Conservation (phyloP, 257 asterid species). For the Solanum peruvianum region DNA sequence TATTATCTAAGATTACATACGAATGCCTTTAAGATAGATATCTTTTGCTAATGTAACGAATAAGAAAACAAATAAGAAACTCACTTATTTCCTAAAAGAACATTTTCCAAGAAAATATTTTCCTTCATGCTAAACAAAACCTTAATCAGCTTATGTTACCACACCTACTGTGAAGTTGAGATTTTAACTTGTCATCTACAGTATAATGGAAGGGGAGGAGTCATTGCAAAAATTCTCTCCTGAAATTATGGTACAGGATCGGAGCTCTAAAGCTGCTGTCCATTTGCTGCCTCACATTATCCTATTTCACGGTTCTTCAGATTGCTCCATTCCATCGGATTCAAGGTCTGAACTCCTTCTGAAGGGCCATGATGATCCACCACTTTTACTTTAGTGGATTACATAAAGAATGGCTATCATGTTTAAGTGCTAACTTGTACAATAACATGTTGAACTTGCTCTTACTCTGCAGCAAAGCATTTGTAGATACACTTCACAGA, state of each 20-base stretch:
- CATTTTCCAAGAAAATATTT: neutral
- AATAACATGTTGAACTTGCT: neutral
- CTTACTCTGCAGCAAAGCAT: slow-evolving; percentile 45
- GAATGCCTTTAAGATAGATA: neutral
- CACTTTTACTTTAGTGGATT: neutral
- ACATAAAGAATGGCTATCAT: too few species aligned
- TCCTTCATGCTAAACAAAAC: neutral
- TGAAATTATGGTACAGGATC: slow-evolving; percentile 45
- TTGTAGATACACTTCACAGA: slow-evolving; percentile 39
- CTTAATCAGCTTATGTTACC: neutral
- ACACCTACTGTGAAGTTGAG: neutral
- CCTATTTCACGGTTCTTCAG: slow-evolving; percentile 77
- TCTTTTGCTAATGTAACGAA: neutral
- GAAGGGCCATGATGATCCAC: neutral
- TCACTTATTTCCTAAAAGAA: neutral
- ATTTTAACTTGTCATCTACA: slow-evolving; percentile 16
- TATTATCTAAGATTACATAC: neutral
- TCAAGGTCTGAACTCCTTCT: slow-evolving; percentile 50
- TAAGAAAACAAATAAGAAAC: neutral
- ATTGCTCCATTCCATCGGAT: slow-evolving; percentile 68
- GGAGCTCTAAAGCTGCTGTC: slow-evolving; percentile 25
- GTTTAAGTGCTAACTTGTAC: neutral
- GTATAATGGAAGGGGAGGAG: slow-evolving; percentile 95
- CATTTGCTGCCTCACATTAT: slow-evolving; percentile 58
- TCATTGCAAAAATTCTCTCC: slow-evolving; percentile 70